Evolutionary conservation across 495 filamentous ascomycete species (phyloP).

Genomic region (Opeltia flavorubescens): DNA sequence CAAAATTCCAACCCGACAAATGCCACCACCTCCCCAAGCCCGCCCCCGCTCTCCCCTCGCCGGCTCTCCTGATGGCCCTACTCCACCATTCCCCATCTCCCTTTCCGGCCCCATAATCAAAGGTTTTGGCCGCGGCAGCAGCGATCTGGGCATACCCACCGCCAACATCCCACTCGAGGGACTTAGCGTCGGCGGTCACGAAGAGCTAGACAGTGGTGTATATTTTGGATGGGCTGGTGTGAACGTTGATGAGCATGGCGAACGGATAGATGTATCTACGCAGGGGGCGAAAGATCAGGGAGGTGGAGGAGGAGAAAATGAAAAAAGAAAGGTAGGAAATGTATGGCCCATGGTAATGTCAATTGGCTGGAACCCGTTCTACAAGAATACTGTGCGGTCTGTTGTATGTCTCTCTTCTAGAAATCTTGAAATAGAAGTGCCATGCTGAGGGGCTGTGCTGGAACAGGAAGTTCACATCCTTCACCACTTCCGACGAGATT

Average conservation of each 20-base stretch:
- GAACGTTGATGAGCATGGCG: conserved; percentile 15
- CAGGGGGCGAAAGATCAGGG: conserved; percentile 1
- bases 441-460: conserved; percentile 2
- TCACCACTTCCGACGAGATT: conserved; percentile 56
- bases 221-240: conserved; percentile 84
- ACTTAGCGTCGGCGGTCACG: conserved; percentile 51
- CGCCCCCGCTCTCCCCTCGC: conserved; percentile 45
- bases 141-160: conserved; percentile 90
- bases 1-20: conserved; percentile 24
- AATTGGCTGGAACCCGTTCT: conserved; percentile 93
- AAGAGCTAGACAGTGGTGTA: conserved; percentile 58
- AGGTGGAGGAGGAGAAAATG: background rate
- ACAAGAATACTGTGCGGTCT: conserved; percentile 68
- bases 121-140: conserved; percentile 87
- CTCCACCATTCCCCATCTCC: conserved; percentile 63
- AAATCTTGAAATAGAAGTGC: background rate
- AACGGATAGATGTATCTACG: background rate
- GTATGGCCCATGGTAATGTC: conserved; percentile 84
- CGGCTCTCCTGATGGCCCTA: conserved; percentile 57
- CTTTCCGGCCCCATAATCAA: conserved; percentile 76
- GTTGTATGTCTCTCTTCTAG: conserved; percentile 34
- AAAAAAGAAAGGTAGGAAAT: conserved; percentile 17
- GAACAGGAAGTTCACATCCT: conserved; percentile 75
- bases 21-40: conserved; percentile 7
- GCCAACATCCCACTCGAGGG: conserved; percentile 85